Percentiles rank a stretch among this genome's conserved stretches.
phyloP scores from a whole-genome alignment of 2,329 filamentous ascomycete genomes.

The Pyricularia sp. region DNA sequence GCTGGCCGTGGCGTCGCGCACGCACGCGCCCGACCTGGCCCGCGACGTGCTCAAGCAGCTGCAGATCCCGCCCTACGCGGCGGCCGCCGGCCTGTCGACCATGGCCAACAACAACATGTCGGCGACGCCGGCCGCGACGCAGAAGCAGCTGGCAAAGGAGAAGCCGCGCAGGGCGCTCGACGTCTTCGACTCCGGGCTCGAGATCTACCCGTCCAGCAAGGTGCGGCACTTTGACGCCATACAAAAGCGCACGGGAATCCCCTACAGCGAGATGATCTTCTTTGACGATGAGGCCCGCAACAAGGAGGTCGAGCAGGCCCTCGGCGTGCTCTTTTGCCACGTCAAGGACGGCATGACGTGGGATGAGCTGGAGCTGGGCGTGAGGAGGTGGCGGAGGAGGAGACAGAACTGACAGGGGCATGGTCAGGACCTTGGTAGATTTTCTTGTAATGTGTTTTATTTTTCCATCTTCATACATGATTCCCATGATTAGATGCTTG shows the following conservation, averaged over 20 bases:
- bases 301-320: constrained; percentile 57
- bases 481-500: neutral
- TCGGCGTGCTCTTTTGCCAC: constrained; percentile 80
- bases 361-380: constrained; percentile 68
- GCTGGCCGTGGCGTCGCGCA: constrained; percentile 73
- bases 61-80: constrained; percentile 36
- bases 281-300: constrained; percentile 92
- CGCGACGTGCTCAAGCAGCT: constrained; percentile 72
- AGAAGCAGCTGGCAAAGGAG: constrained; percentile 13
- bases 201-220: constrained; percentile 72
- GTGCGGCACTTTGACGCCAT: constrained; percentile 74
- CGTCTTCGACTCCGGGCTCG: constrained; percentile 49
- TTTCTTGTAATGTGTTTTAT: neutral
- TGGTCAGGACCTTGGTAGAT: neutral
- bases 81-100: constrained; percentile 11
- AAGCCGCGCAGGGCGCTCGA: constrained; percentile 41
- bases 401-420: constrained; percentile 29
- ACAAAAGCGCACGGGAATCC: constrained; percentile 59
- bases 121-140: constrained; percentile 8
- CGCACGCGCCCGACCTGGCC: constrained; percentile 68
- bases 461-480: neutral
- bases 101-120: neutral
- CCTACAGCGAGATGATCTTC: constrained; percentile 82
- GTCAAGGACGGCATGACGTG: constrained; percentile 71
- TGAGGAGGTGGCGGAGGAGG: constrained; percentile 71